Evolutionary conservation across 805 yeast species (phyloP).

Genomic region (Candida ovalis): DNA sequence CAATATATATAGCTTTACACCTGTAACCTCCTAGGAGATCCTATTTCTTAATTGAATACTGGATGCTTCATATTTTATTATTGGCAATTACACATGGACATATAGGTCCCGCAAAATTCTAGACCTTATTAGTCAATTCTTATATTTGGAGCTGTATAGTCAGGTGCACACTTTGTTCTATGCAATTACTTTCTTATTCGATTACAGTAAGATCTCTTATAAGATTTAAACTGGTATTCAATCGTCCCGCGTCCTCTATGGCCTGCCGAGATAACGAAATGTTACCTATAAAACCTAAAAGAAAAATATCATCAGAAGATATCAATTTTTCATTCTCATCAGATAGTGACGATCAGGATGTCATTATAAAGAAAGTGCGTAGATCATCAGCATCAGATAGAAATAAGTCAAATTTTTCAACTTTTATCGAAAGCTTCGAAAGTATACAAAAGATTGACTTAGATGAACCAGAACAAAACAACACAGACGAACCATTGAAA

Average conservation of each 20-base stretch:
- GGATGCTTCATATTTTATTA: too few species aligned
- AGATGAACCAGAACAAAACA: not conserved
- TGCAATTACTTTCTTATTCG: not conserved
- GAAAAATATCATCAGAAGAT: conserved; percentile 13
- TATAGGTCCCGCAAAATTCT: not conserved
- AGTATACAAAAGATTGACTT: not conserved
- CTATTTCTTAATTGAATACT: too few species aligned
- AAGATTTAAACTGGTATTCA: not conserved
- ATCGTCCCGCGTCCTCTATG: not conserved
- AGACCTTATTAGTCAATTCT: not conserved
- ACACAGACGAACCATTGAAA: not conserved
- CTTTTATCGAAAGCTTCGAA: not conserved
- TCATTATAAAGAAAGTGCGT: not conserved
- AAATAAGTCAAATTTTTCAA: not conserved
- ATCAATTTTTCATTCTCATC: conserved; percentile 16
- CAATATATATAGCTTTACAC: too few species aligned
- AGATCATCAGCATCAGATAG: not conserved
- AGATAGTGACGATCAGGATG: conserved; percentile 7
- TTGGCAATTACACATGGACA: not conserved
- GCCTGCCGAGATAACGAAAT: not conserved
- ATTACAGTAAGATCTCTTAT: not conserved
- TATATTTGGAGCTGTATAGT: too few species aligned
- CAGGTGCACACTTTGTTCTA: not conserved
- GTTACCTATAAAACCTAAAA: not conserved
- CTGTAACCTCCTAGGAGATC: too few species aligned